Base-by-base conservation (phyloP, 768 basidiomycete species). In the Amanita subjunquillea region DNA sequence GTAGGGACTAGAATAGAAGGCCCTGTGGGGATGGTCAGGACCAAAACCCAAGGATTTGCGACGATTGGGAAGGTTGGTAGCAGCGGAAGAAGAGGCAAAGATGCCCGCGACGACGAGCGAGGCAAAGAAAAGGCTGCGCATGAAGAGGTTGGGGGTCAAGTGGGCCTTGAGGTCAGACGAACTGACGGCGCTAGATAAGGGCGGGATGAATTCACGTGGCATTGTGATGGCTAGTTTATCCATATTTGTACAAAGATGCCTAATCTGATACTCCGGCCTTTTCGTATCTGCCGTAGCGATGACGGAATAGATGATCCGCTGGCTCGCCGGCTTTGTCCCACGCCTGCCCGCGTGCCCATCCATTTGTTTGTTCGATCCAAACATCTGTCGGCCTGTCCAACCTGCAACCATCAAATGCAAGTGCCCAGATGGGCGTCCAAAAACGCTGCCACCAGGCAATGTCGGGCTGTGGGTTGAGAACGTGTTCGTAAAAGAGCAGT, bases 1-100 rank as follows among this genome's bases (percentile, higher is more conserved):
- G 65, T 72, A 67, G 8, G 77, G 72, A 53, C 62, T 73, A 6
- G 81, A 69, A 51, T 70, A 66, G 69, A 83, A 90, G 44, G 77
- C 77, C 5, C 85, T 84, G 59, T 91, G 85, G 3, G 82, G 78
- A 56, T 84, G 84, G 15, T 75, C 69, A 4, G 92, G 91, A 1
- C 94, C 94, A 63, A 95, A 96, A 22, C 85, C 83, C 51, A 98
- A 77, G 0, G 94, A 80, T 85, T 97, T 96, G 62, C 94, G 82
- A 60, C 91, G 81, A 36, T 62, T 64, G 34, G 67, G 63, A 13
- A 72, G 61, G 39, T 25, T 15, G 2, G 5, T 6, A 4, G 22
- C 17, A 22, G 9, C 27, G 22, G 25, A 6, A 3, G 39, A 20
- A 10, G 25, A 29, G 32, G 52, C 30, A 47, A 44, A 42, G 10